Conservation (phyloP, 768 basidiomycete genomes). For the Amanita pseudoporphyria region DNA sequence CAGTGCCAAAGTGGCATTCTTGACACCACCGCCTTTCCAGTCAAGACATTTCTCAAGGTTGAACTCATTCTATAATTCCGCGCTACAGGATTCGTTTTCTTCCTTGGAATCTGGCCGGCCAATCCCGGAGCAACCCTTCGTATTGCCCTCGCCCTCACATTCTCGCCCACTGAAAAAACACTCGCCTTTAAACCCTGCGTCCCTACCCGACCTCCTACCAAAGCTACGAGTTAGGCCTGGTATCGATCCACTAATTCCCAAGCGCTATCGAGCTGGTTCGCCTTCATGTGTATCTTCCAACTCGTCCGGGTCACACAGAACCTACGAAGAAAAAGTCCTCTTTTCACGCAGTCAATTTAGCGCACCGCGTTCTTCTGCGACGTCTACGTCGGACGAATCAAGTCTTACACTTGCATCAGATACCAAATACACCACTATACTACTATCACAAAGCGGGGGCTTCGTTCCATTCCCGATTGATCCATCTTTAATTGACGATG, state of each 20-base stretch:
- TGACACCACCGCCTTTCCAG: neutral
- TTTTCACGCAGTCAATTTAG: neutral
- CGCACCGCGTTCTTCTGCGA: slow-evolving; percentile 6
- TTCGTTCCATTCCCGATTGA: slow-evolving; percentile 61
- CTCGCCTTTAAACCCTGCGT: neutral
- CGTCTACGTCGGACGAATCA: slow-evolving; percentile 20
- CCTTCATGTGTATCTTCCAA: neutral
- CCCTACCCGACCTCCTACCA: neutral
- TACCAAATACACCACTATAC: slow-evolving; percentile 22
- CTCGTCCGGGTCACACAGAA: neutral
- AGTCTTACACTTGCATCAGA: slow-evolving; percentile 19
- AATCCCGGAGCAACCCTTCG: neutral
- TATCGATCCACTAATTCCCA: neutral
- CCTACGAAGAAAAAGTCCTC: neutral
- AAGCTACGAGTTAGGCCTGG: neutral
- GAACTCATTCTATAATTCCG: neutral
- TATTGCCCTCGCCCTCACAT: neutral
- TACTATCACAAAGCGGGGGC: slow-evolving; percentile 15
- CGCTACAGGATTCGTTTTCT: neutral
- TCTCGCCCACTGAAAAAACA: neutral
- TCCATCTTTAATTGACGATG: slow-evolving; percentile 29
- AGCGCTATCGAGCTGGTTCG: neutral
- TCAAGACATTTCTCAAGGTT: neutral
- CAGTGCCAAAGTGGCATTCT: neutral
- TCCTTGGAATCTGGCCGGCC: neutral